Conservation (phyloP, 805 yeast species). For the Metschnikowia hibisci region DNA sequence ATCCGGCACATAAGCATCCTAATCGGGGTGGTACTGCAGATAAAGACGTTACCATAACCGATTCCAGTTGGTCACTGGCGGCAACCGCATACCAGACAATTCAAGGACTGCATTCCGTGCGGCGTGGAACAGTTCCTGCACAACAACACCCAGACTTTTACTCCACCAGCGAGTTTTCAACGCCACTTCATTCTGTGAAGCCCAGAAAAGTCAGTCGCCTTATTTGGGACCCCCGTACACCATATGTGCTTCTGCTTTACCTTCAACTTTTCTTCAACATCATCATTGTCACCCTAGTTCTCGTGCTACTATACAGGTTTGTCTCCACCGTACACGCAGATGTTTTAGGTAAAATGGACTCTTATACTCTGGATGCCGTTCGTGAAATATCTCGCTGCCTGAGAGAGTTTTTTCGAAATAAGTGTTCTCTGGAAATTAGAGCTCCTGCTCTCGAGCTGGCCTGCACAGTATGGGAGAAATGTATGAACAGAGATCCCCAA, state of each 20-base stretch:
- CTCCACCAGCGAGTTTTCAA: conserved; percentile 6
- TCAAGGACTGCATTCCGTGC: not conserved
- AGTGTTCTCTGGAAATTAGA: conserved; percentile 59
- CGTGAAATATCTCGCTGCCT: conserved; percentile 68
- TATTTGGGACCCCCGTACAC: conserved; percentile 43
- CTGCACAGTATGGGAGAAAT: conserved; percentile 73
- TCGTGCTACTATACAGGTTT: conserved; percentile 50
- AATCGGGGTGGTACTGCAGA: not conserved
- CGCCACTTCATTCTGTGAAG: not conserved
- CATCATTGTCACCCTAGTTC: conserved; percentile 45
- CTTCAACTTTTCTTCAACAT: conserved; percentile 61
- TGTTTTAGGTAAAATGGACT: conserved; percentile 65
- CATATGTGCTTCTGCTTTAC: conserved; percentile 57
- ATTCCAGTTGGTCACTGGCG: not conserved
- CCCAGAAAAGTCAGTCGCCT: not conserved
- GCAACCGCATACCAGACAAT: conserved; percentile 1
- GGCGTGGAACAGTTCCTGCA: not conserved
- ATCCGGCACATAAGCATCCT: conserved; percentile 1
- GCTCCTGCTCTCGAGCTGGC: conserved; percentile 71
- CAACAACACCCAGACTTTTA: conserved; percentile 9
- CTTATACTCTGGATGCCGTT: conserved; percentile 54
- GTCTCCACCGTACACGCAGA: conserved; percentile 59
- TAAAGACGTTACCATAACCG: no score
- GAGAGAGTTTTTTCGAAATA: conserved; percentile 63
- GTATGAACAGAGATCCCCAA: conserved; percentile 78